These are phyloP conservation scores for Xylariaceae sp. DNA, from an alignment of 2,329 filamentous ascomycete species.

Conservation along the genomic window DNA sequence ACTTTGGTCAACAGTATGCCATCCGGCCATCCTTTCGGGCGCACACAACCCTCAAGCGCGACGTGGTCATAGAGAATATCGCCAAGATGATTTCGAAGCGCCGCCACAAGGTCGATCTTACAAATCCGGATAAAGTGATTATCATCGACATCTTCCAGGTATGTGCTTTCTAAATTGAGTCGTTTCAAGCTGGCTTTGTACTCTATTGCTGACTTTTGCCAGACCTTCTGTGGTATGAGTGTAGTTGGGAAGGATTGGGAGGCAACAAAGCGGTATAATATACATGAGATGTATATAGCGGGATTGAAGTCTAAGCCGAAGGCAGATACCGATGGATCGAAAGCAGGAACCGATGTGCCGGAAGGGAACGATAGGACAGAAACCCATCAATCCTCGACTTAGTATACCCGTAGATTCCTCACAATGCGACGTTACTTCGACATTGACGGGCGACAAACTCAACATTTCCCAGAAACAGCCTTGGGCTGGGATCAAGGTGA, in stretches of 20 bases:
- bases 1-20: conserved; percentile 60
- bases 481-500: too few species aligned
- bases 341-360: too few species aligned
- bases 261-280: conserved; percentile 69
- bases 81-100: conserved; percentile 58
- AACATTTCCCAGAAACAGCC: too few species aligned
- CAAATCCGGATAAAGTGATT: conserved; percentile 72
- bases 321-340: not conserved
- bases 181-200: too few species aligned
- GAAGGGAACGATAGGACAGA: too few species aligned
- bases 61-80: conserved; percentile 66
- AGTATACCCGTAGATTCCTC: too few species aligned
- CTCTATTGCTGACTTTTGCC: not conserved
- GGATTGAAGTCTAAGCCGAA: conserved; percentile 24
- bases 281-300: conserved; percentile 65
- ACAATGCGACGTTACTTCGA: too few species aligned
- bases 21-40: conserved; percentile 76
- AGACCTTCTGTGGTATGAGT: conserved; percentile 75
- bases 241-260: conserved; percentile 75
- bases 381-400: too few species aligned
- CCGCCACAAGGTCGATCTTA: conserved; percentile 73
- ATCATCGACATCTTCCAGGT: conserved; percentile 79
- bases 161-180: conserved; percentile 21
- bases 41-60: conserved; percentile 64
- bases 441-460: too few species aligned